A percentile compares a stretch with the other conserved stretches of the same genome.
phyloP scores from a whole-genome alignment of 306 rosid species.

The Malus sieversii region DNA sequence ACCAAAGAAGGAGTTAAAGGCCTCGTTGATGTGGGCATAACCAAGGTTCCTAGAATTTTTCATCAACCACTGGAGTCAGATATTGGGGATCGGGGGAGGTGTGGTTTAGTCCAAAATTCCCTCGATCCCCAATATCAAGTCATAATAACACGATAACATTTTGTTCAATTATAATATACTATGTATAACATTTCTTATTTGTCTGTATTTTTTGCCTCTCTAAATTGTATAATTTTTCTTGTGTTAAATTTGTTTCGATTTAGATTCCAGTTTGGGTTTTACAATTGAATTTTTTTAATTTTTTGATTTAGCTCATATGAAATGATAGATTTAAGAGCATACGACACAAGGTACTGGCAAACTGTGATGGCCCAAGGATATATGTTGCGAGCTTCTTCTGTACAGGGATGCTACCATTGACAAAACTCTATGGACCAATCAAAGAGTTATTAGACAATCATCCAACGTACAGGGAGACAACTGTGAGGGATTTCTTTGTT shows the following conservation, averaged over 20 bases:
- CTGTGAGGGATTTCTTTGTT: neutral
- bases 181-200: too few species aligned
- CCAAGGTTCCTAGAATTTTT: constrained; percentile 43
- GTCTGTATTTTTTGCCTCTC: too few species aligned
- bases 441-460: neutral
- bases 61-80: neutral
- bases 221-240: too few species aligned
- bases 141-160: too few species aligned
- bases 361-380: constrained; percentile 7
- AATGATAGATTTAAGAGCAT: constrained; percentile 44
- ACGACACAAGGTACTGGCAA: constrained; percentile 27
- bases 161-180: too few species aligned
- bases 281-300: too few species aligned
- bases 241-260: too few species aligned
- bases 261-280: too few species aligned
- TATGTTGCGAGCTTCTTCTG: neutral
- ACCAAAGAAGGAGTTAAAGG: constrained; percentile 56
- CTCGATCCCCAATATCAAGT: too few species aligned
- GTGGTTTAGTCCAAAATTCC: too few species aligned
- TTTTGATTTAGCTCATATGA: constrained; percentile 3
- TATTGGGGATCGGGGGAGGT: too few species aligned
- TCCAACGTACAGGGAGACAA: constrained; percentile 1
- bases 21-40: constrained; percentile 52
- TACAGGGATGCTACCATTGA: neutral
- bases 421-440: neutral